Conservation (phyloP, 495 filamentous ascomycete genomes). For the Neurospora sp. region DNA sequence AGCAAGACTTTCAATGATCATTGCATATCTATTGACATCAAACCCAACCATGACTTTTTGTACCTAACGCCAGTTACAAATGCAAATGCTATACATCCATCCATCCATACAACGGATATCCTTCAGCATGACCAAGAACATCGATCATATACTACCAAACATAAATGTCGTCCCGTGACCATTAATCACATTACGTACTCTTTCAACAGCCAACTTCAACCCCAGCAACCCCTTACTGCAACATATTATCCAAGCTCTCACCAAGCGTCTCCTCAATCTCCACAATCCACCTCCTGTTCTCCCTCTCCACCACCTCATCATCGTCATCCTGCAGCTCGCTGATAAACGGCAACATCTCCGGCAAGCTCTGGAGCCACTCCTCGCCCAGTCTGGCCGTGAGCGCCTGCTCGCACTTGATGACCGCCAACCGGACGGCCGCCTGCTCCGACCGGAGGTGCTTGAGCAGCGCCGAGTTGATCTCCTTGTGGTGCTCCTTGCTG, state of each 20-base stretch:
- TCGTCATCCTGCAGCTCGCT: slow-evolving; percentile 94
- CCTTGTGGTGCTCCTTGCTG: slow-evolving; percentile 80
- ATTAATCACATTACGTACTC: not conserved
- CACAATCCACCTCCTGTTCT: slow-evolving; percentile 77
- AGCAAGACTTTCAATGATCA: not conserved
- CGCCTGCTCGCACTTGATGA: slow-evolving; percentile 65
- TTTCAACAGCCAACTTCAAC: not conserved
- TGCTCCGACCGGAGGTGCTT: slow-evolving; percentile 63
- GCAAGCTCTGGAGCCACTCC: slow-evolving; percentile 81
- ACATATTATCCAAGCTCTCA: slow-evolving; percentile 80
- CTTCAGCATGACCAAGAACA: not conserved
- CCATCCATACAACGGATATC: not conserved
- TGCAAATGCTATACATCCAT: not conserved
- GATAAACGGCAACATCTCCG: slow-evolving; percentile 91
- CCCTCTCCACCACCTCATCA: slow-evolving; percentile 80
- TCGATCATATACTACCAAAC: not conserved
- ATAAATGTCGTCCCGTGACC: not conserved
- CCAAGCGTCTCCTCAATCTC: slow-evolving; percentile 79
- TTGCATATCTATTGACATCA: not conserved
- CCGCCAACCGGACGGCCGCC: slow-evolving; percentile 58
- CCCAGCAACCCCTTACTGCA: slow-evolving; percentile 44
- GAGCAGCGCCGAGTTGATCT: slow-evolving; percentile 66
- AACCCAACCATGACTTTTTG: not conserved
- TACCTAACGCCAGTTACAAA: not conserved
- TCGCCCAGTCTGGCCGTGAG: slow-evolving; percentile 73